phyloP scores from a whole-genome alignment of 106 monocot species.

The Phalaenopsis aphrodite region DNA sequence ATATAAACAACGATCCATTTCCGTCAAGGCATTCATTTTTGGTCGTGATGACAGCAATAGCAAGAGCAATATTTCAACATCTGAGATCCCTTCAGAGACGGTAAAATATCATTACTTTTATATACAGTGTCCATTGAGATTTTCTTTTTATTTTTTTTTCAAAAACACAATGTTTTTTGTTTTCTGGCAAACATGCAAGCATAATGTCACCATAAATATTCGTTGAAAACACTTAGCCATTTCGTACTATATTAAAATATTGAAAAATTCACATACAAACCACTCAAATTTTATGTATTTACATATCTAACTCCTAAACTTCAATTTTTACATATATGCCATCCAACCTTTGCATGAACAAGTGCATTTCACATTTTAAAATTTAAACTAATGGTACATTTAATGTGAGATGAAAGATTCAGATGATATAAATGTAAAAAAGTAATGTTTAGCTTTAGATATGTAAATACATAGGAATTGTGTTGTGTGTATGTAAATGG shows the following conservation, averaged over 20 bases:
- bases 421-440: no score
- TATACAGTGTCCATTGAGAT: neutral
- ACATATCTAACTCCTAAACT: no score
- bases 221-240: neutral
- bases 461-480: no score
- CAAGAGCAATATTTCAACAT: slow-evolving; percentile 35
- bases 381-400: no score
- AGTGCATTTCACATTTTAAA: no score
- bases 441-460: no score
- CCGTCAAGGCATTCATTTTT: slow-evolving; percentile 68
- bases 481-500: no score
- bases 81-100: slow-evolving; percentile 47
- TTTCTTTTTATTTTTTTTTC: neutral
- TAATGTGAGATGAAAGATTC: no score
- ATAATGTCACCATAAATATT: neutral
- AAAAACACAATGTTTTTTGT: neutral
- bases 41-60: slow-evolving; percentile 93
- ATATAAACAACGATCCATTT: slow-evolving; percentile 37
- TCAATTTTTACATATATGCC: no score
- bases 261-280: no score
- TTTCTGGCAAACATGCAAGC: neutral
- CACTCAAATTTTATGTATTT: no score
- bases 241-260: neutral
- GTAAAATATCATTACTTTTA: slow-evolving; percentile 17
- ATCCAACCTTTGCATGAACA: no score